These are phyloP conservation scores for Ophiosphaerella narmari DNA, from an alignment of 2,329 filamentous ascomycete genomes.

Conservation along the genomic window DNA sequence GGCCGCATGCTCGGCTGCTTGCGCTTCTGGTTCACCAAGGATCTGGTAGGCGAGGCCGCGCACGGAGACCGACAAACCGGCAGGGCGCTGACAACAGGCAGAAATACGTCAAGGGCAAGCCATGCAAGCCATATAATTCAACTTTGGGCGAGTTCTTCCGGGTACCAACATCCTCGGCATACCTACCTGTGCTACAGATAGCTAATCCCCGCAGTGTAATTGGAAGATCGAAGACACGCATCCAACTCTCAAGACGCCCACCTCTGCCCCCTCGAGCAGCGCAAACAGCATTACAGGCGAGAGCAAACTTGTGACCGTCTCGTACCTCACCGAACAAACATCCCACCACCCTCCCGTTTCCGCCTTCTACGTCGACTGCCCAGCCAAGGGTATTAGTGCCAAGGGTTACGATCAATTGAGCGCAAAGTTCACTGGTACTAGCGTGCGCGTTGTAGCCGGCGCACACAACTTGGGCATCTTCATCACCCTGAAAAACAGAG, in stretches of 20 bases:
- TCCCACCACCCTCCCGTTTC: constrained; percentile 97
- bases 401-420: constrained; percentile 94
- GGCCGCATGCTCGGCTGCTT: constrained; percentile 94
- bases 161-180: constrained; percentile 52
- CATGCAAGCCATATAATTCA: constrained; percentile 99
- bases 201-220: constrained; percentile 68
- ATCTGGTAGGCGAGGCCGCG: constrained; percentile 62
- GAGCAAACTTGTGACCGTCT: constrained; percentile 71
- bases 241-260: constrained; percentile 58
- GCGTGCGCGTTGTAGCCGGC: constrained; percentile 86
- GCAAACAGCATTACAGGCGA: constrained; percentile 43
- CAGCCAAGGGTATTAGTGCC: constrained; percentile 84
- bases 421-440: constrained; percentile 96
- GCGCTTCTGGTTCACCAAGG: constrained; percentile 98
- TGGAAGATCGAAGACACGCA: constrained; percentile 88
- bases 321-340: constrained; percentile 96
- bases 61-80: no score
- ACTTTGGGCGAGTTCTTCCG: constrained; percentile 96
- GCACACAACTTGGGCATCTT: constrained; percentile 97
- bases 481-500: constrained; percentile 77
- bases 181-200: background rate
- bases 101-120: constrained; percentile 98
- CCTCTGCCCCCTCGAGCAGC: constrained; percentile 49
- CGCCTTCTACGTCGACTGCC: constrained; percentile 91
- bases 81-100: constrained; percentile 40